phyloP scores from a whole-genome alignment of 441 rosid species.

The Macaranga tanarius region DNA sequence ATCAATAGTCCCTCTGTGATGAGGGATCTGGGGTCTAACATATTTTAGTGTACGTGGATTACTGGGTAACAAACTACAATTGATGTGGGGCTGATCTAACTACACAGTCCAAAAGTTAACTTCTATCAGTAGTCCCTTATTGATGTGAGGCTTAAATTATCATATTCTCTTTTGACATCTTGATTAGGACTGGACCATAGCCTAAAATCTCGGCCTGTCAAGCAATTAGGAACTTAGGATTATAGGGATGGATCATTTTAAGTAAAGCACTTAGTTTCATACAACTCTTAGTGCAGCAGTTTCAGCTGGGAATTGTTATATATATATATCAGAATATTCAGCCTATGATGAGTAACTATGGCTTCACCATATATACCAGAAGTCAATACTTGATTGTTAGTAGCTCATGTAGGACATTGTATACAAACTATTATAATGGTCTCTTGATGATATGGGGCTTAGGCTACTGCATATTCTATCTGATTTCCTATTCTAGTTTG shows the following conservation, averaged over 20 bases:
- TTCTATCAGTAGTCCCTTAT: too few species aligned
- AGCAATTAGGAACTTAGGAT: not conserved
- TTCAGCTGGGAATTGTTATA: not conserved
- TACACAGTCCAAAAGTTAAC: too few species aligned
- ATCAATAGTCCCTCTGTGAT: too few species aligned
- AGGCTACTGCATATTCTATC: not conserved
- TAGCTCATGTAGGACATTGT: not conserved
- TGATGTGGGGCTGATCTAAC: too few species aligned
- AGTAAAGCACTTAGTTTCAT: not conserved
- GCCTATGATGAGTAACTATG: not conserved
- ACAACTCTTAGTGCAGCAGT: not conserved
- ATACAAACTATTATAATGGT: not conserved
- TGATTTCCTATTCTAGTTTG: not conserved
- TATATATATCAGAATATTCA: not conserved
- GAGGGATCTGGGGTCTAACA: too few species aligned
- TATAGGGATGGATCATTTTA: not conserved
- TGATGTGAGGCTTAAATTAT: too few species aligned
- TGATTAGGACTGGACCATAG: not conserved
- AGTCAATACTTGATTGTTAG: not conserved
- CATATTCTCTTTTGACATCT: too few species aligned
- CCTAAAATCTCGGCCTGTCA: not conserved
- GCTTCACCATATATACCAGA: too few species aligned
- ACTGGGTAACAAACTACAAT: too few species aligned
- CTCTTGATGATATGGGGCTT: not conserved
- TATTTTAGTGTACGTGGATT: too few species aligned